Conservation (phyloP, 2,329 filamentous ascomycete species). For the Sporothrix variecibatus region DNA sequence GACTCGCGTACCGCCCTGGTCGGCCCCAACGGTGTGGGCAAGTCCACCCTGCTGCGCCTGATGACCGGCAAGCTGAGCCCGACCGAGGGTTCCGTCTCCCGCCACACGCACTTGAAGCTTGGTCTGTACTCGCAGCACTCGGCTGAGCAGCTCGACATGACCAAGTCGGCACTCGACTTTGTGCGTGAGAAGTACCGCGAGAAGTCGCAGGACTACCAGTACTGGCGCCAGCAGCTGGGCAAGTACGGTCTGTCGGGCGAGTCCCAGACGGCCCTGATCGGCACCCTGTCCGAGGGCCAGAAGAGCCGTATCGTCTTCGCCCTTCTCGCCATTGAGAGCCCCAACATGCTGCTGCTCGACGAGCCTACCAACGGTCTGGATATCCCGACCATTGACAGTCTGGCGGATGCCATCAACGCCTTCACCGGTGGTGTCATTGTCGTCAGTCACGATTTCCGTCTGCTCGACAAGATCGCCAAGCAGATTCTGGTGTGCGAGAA, state of each 20-base stretch:
- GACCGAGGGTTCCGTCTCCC: conserved; percentile 76
- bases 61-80: conserved; percentile 96
- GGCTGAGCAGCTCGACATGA: conserved; percentile 95
- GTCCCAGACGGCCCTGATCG: conserved; percentile 94
- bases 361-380: conserved; percentile 99
- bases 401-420: conserved; percentile 96
- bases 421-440: conserved; percentile 96
- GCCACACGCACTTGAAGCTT: conserved; percentile 97
- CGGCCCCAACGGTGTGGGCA: conserved; percentile 98
- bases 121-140: conserved; percentile 99
- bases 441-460: conserved; percentile 97
- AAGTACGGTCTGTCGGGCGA: conserved; percentile 92
- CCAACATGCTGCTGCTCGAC: conserved; percentile 97
- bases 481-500: conserved; percentile 99
- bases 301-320: conserved; percentile 98
- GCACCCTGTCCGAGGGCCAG: conserved; percentile 95
- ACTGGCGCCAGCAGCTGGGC: conserved; percentile 97
- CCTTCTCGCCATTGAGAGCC: conserved; percentile 87
- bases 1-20: conserved; percentile 96
- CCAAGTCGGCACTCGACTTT: conserved; percentile 96
- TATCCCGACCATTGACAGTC: conserved; percentile 95
- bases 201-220: conserved; percentile 96
- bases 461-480: conserved; percentile 99
- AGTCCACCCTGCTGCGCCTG: conserved; percentile 91
- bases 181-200: conserved; percentile 90